phyloP scores from a whole-genome alignment of 2,329 filamentous ascomycete genomes.

The Colletotrichum salicis region DNA sequence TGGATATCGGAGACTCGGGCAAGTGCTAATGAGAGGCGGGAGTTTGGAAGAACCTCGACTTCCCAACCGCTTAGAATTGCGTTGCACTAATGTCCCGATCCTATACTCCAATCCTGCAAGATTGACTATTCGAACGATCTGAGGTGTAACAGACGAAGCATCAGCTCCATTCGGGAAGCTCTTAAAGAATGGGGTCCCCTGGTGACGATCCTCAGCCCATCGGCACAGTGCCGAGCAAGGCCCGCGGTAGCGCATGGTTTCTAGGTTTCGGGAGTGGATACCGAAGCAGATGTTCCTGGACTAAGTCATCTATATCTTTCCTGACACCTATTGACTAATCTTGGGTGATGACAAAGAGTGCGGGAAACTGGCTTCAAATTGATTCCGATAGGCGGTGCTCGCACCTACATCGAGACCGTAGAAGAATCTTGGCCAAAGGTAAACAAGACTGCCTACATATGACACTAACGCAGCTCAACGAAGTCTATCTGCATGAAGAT shows the following conservation, averaged over 20 bases:
- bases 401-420: not conserved
- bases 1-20: not conserved
- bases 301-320: not conserved
- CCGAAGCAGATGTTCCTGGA: not conserved
- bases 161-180: not conserved
- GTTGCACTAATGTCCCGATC: not conserved
- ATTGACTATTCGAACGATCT: not conserved
- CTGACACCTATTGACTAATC: not conserved
- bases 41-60: no score
- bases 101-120: not conserved
- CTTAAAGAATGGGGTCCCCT: not conserved
- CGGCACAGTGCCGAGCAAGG: conserved; percentile 23
- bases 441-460: not conserved
- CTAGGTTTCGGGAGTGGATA: conserved; percentile 20
- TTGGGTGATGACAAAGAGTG: not conserved
- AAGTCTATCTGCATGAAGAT: not conserved
- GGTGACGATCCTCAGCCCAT: not conserved
- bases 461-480: not conserved
- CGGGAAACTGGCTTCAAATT: not conserved
- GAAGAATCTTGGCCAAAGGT: no score
- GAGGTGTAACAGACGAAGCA: not conserved
- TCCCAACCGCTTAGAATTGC: no score
- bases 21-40: no score
- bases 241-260: not conserved
- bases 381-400: not conserved